Evolutionary conservation across 192 early-diverging fungal genomes (phyloP), one percentile per base, ranked within the genome.

Genomic region (Coemansia sp.): DNA sequence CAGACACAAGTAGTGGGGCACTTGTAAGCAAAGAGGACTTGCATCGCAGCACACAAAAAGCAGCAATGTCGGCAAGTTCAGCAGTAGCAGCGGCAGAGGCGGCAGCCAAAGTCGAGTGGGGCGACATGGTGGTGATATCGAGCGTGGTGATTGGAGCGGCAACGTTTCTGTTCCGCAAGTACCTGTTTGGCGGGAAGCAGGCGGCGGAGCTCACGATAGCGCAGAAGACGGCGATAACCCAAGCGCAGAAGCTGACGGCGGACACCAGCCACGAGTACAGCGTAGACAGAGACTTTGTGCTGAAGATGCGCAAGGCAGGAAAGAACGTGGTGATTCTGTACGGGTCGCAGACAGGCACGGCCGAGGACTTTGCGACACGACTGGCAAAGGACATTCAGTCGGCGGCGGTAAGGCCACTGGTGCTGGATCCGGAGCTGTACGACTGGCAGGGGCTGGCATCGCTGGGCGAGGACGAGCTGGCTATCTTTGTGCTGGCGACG

Each of bases 261-360:
- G 56, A 50, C 18, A 56, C 45, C 9, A 19, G 40, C 43, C 69
- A 56, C 61, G 69, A 72, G 66, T 75, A 77, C 54, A 70, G 68
- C 58, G 59, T 65, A 0, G 76, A 77, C 18, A 56, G 71, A 16
- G 79, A 83, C 68, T 79, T 85, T 76, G 77, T 85, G 38, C 44
- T 67, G n/a, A 76, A 77, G 75, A 82, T 85, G 79, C 76, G 74
- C 66, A 78, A 73, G 42, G 74, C 72, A 2, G 89, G 85, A 66
- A 89, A 92, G 66, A 87, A 91, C 61, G 87, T 94, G 39, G 87
- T 95, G 42, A 80, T 95, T 41, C 95, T 99, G 71, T 99, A 95
- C 70, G 98, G 98, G 54, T 97, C 95, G 21, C 98, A 99, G 84
- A 99, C 98, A 9, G 98, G 98, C 63, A 99, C 98, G 9, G 97